Base-by-base conservation (phyloP, 805 yeast species). In the Sugiyamaella marilandica region DNA sequence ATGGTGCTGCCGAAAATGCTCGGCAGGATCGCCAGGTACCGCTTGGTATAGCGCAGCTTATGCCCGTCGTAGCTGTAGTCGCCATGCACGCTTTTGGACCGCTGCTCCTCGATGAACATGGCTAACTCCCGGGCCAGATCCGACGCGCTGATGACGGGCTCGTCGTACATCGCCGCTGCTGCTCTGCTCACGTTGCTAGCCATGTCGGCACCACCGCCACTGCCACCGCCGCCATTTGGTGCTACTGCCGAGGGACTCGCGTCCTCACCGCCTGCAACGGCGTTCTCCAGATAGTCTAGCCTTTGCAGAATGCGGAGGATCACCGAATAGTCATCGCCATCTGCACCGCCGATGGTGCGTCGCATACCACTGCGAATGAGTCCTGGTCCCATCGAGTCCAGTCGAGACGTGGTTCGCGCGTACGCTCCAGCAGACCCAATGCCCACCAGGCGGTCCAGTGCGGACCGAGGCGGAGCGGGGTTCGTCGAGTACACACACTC, bases 401-500 rank as follows among this genome's bases (percentile, higher is more conserved):
- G 32, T 19, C 50, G 2, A 4, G 50, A 47, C 13, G 41, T 19
- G 18, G 50, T 19, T 47, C 50, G n/a, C 2, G 43, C 49, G 24
- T n/a, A 39, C 21, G 43, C 43, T 4, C 43, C 43, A 39, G 43
- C 43, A 39, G 43, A 39, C 43, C 43, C 43, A 11, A 39, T 13
- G 21, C 43, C 43, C 7, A 19, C 43, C 11, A 13, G 16, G 9
- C 43, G 43, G 24, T 39, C 43, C 13, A 39, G 5, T 16, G 24
- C 43, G 4, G 21, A 7, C 13, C 43, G 43, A n/a, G 21, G 43
- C 4, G 39, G 39, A 5, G 43, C 43, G 2, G 43, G 43, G 13
- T 19, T 16, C 10, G 50, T 14, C 31, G 54, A 45, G 49, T 60
- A 62, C 10, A 51, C 37, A 39, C 66, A 62, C 13, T 55, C 58